phyloP scores from a whole-genome alignment of 140 eudicot species.

The Bidens hawaiensis region DNA sequence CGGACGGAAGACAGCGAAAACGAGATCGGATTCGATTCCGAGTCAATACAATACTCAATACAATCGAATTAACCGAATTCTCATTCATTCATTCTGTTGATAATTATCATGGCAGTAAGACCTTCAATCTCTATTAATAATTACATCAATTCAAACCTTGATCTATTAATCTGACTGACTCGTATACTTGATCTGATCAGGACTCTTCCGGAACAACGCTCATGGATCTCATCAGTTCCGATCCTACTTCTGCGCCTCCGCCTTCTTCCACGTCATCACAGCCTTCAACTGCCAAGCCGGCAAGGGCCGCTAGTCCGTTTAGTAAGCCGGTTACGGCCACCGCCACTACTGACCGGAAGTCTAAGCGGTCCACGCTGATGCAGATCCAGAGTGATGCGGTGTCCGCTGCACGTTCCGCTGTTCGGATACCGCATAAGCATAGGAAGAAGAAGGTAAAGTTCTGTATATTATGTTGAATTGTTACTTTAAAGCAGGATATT shows the following conservation, averaged over 20 bases:
- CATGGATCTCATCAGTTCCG: constrained; percentile 96
- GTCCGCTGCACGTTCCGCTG: constrained; percentile 85
- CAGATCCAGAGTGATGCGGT: constrained; percentile 93
- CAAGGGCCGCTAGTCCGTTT: constrained; percentile 40
- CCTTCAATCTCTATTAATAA: neutral
- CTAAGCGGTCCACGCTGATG: constrained; percentile 74
- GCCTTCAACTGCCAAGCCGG: constrained; percentile 15
- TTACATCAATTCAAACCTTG: neutral
- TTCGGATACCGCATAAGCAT: constrained; percentile 60
- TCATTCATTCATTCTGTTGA: neutral
- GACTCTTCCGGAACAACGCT: constrained; percentile 88
- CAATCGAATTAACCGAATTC: constrained; percentile 2
- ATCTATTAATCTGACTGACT: constrained; percentile 14
- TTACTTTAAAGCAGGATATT: neutral
- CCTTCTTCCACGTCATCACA: constrained; percentile 43
- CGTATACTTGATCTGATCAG: constrained; percentile 27
- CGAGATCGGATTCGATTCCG: constrained; percentile 12
- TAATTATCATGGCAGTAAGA: constrained; percentile 28
- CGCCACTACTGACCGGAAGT: constrained; percentile 50
- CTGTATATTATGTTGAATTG: too few species aligned
- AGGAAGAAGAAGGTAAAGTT: constrained; percentile 59
- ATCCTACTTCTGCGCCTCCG: constrained; percentile 50
- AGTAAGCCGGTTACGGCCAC: constrained; percentile 23
- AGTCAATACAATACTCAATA: neutral
- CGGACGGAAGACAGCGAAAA: constrained; percentile 1